Percentiles rank a stretch among this genome's conserved stretches.
Conservation (phyloP, 73 alveolate species). For the Symbiodinium natans region DNA sequence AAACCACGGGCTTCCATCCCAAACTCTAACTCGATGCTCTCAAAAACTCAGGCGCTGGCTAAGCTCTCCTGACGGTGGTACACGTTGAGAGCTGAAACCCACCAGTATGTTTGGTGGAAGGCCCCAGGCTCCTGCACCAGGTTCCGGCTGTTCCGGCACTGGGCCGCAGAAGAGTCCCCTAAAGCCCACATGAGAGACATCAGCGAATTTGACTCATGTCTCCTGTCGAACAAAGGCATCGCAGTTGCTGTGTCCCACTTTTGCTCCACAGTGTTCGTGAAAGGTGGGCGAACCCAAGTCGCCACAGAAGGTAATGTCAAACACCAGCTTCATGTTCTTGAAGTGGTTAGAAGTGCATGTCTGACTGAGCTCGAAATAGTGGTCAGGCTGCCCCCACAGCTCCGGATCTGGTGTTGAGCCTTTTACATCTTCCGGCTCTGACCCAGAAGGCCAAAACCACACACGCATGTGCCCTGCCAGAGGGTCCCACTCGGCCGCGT, state of each 20-base stretch:
- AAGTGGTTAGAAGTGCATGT: slow-evolving; percentile 33
- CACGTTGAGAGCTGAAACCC: slow-evolving; percentile 47
- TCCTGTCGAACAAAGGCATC: slow-evolving; percentile 31
- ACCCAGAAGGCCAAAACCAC: slow-evolving; percentile 62
- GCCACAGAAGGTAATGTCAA: slow-evolving; percentile 85
- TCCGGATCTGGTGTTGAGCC: slow-evolving; percentile 44
- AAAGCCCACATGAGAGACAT: too few relatives aligned
- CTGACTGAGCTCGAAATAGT: slow-evolving; percentile 31
- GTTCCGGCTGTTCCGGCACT: neutral
- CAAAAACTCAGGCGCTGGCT: neutral
- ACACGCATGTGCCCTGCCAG: slow-evolving; percentile 74
- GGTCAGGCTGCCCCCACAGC: slow-evolving; percentile 68
- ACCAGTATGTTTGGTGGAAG: slow-evolving; percentile 77
- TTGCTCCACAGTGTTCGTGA: slow-evolving; percentile 21
- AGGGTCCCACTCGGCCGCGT: slow-evolving; percentile 94
- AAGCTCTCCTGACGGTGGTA: slow-evolving; percentile 34
- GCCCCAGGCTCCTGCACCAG: neutral
- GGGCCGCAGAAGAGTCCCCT: neutral
- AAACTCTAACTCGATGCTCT: neutral
- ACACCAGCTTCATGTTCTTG: slow-evolving; percentile 83
- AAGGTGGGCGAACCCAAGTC: slow-evolving; percentile 67
- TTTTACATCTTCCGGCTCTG: slow-evolving; percentile 59
- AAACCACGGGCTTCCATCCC: neutral
- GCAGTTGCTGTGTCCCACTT: neutral
- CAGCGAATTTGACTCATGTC: neutral